Percentiles rank a stretch among this genome's conserved stretches.
Conservation (phyloP, 495 filamentous ascomycete genomes). For the Daldinia loculata region DNA sequence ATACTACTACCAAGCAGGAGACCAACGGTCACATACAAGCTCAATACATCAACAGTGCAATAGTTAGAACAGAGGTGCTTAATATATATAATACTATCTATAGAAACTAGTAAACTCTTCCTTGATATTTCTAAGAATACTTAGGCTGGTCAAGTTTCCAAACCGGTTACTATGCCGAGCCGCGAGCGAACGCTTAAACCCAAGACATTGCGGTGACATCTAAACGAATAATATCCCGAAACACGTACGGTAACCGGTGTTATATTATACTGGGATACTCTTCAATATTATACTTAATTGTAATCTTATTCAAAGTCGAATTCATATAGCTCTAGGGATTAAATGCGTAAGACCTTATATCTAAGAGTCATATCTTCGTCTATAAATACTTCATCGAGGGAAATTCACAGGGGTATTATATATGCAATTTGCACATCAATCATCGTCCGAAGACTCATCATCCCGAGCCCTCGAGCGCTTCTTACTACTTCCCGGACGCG, state of each 20-base stretch:
- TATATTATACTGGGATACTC: background rate
- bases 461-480: conserved; percentile 57
- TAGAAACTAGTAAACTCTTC: background rate
- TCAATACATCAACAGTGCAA: no score
- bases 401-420: background rate
- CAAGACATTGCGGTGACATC: background rate
- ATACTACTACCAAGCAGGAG: no score
- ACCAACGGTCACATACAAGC: no score
- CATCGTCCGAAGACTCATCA: conserved; percentile 47
- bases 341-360: background rate
- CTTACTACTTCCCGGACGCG: conserved; percentile 51
- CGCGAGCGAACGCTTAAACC: background rate
- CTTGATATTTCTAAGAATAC: background rate
- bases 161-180: background rate
- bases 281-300: background rate
- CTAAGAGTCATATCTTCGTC: background rate
- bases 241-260: background rate
- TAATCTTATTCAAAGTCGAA: background rate
- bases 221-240: background rate
- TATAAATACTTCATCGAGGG: background rate
- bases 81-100: background rate
- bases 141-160: background rate
- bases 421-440: conserved; percentile 23
- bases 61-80: no score
- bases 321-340: background rate